Evolutionary conservation across 495 filamentous ascomycete species (phyloP).

Genomic region (Penicillium egyptiacum): DNA sequence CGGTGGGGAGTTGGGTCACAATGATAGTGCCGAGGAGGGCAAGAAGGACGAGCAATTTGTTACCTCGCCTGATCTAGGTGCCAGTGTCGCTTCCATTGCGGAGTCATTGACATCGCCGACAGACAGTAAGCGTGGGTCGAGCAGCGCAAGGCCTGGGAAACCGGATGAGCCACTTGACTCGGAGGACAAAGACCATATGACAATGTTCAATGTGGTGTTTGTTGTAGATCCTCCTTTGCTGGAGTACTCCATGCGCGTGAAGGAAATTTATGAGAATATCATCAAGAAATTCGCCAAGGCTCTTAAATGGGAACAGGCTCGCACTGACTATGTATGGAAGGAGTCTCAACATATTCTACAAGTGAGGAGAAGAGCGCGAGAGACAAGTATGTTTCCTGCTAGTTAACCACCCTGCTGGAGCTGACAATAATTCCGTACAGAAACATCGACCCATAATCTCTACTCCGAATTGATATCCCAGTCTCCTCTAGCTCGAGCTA

Average conservation of each 20-base stretch:
- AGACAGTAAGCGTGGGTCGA: conserved; percentile 38
- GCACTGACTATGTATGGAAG: conserved; percentile 81
- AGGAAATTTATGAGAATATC: conserved; percentile 82
- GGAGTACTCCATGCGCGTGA: conserved; percentile 70
- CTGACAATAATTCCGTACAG: conserved; percentile 22
- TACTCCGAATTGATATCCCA: conserved; percentile 64
- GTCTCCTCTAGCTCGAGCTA: conserved; percentile 80
- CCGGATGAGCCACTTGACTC: conserved; percentile 45
- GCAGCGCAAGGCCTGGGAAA: conserved; percentile 40
- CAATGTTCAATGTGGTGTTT: conserved; percentile 97
- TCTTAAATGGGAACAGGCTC: conserved; percentile 86
- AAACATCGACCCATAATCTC: conserved; percentile 39
- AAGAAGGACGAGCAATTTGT: conserved; percentile 31
- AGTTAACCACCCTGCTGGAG: neutral
- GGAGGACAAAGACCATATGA: conserved; percentile 67
- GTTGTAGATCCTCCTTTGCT: conserved; percentile 76
- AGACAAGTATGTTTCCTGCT: conserved; percentile 58
- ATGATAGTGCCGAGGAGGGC: conserved; percentile 44
- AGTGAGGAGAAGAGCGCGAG: conserved; percentile 74
- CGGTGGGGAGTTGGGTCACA: conserved; percentile 42
- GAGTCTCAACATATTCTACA: conserved; percentile 76
- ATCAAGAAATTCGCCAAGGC: conserved; percentile 87
- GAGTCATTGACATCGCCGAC: conserved; percentile 38
- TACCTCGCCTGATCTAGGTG: conserved; percentile 33
- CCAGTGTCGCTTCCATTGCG: conserved; percentile 27